A percentile compares a stretch with the other conserved stretches of the same genome.
Evolutionary conservation across 2,329 filamentous ascomycete species (phyloP).

Genomic region (Colletotrichum sp.): DNA sequence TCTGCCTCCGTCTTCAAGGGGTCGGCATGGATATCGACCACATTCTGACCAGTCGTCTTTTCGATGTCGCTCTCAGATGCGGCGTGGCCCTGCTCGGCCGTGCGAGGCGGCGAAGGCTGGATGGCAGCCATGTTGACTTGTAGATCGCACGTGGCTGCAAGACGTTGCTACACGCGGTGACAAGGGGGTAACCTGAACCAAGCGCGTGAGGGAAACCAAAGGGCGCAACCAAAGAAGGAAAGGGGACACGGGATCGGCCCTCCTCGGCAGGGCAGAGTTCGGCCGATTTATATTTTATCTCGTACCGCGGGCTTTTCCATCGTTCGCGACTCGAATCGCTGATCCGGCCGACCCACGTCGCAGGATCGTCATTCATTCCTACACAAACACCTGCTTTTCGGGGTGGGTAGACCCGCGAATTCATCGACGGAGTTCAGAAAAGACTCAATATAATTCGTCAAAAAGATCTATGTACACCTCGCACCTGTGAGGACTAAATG

Average conservation of each 20-base stretch:
- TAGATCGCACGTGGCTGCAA: background rate
- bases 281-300: constrained; percentile 10
- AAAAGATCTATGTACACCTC: background rate
- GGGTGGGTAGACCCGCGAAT: background rate
- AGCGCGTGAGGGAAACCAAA: background rate
- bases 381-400: background rate
- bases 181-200: background rate
- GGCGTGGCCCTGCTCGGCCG: background rate
- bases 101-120: background rate
- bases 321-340: background rate
- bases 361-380: background rate
- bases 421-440: background rate
- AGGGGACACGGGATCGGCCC: background rate
- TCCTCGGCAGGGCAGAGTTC: background rate
- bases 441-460: constrained; percentile 15
- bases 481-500: background rate
- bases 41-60: constrained; percentile 21
- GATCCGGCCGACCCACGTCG: constrained; percentile 6
- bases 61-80: constrained; percentile 19
- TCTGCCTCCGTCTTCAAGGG: constrained; percentile 17
- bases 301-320: background rate
- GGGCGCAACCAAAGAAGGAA: background rate
- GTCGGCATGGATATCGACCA: constrained; percentile 23
- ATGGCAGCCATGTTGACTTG: background rate
- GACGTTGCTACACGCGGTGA: background rate